These are phyloP conservation scores for Nemania sp. DNA, from an alignment of 2,329 filamentous ascomycete genomes.

Conservation along the genomic window DNA sequence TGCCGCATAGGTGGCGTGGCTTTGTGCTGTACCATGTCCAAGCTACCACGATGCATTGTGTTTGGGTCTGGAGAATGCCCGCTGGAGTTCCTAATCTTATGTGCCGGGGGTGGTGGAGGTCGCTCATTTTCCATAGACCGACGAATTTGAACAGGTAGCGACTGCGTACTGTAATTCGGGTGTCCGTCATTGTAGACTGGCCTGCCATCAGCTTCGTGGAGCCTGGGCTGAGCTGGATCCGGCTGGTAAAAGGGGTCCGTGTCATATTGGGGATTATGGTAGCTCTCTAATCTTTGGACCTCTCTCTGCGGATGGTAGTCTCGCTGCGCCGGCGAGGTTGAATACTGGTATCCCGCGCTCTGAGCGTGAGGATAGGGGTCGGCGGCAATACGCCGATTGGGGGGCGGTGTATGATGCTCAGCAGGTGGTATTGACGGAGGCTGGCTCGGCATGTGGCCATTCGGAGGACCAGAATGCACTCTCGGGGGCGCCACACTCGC, in stretches of 20 bases:
- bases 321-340: slow-evolving; percentile 44
- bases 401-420: slow-evolving; percentile 52
- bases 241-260: slow-evolving; percentile 40
- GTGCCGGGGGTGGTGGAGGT: slow-evolving; percentile 61
- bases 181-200: slow-evolving; percentile 27
- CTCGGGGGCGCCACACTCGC: slow-evolving; percentile 53
- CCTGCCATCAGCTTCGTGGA: slow-evolving; percentile 32
- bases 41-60: slow-evolving; percentile 44
- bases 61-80: slow-evolving; percentile 48
- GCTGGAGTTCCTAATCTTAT: slow-evolving; percentile 53
- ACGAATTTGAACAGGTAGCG: slow-evolving; percentile 35
- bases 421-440: slow-evolving; percentile 53
- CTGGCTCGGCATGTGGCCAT: slow-evolving; percentile 51
- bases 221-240: slow-evolving; percentile 40
- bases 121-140: slow-evolving; percentile 45
- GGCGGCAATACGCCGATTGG: slow-evolving; percentile 39
- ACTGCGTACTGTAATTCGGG: slow-evolving; percentile 27
- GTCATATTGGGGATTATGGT: slow-evolving; percentile 31
- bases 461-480: slow-evolving; percentile 48
- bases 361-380: slow-evolving; percentile 45
- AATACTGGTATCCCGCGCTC: slow-evolving; percentile 35
- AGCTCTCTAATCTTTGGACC: slow-evolving; percentile 32
- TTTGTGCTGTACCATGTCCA: slow-evolving; percentile 49
- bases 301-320: slow-evolving; percentile 38
- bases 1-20: slow-evolving; percentile 56